Base-by-base conservation (phyloP, 2,329 filamentous ascomycete species). In the Trichoderma pleuroti region DNA sequence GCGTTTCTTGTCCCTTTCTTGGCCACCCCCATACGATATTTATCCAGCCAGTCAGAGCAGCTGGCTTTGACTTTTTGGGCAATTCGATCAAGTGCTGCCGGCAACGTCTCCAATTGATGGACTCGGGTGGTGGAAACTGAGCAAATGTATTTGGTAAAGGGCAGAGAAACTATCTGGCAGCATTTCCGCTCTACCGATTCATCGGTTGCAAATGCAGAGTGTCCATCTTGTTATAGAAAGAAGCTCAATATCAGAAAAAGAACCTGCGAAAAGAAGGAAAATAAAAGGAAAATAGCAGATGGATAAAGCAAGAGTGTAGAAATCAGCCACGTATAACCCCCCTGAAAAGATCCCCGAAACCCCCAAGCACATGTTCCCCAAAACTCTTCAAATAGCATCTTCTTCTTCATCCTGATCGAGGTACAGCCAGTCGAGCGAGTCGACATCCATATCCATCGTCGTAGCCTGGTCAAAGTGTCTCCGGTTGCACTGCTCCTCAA, bases 401-500 rank as follows among this genome's bases (percentile, higher is more conserved):
- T 61, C 34, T 1, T 26, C n/a, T 4, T 24, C 59, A 28, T 61
- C 24, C 4, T 42, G 42, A 1, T 61, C n/a, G 3, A 34, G 5
- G n/a, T 59, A 11, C 11, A 34, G 11, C 56, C 56, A 59, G 10
- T 59, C 30, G 4, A 5, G 30, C 49, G 34, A 54, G 6, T 36
- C 26, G 1, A 57, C 2, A 12, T 39, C 30, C 67, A 52, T 42
- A n/a, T 24, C 49, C 59, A 46, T 42, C n/a, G 69, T 68, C n/a
- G 69, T 70, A 21, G 32, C 21, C 36, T 46, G 21, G 0, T 59
- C 32, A 18, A 70, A 70, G 2, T 56, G n/a, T 28, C 68, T 54
- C n/a, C 39, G n/a, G 1, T 16, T 21, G 16, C 71, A 72, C n/a
- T 66, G 42, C 32, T 11, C 12, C 26, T 42, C 39, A 32, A 75